Percentiles rank a stretch among this genome's conserved stretches.
Conservation (phyloP, 139 green algal species). For the Chlamydomonas eustigma region DNA sequence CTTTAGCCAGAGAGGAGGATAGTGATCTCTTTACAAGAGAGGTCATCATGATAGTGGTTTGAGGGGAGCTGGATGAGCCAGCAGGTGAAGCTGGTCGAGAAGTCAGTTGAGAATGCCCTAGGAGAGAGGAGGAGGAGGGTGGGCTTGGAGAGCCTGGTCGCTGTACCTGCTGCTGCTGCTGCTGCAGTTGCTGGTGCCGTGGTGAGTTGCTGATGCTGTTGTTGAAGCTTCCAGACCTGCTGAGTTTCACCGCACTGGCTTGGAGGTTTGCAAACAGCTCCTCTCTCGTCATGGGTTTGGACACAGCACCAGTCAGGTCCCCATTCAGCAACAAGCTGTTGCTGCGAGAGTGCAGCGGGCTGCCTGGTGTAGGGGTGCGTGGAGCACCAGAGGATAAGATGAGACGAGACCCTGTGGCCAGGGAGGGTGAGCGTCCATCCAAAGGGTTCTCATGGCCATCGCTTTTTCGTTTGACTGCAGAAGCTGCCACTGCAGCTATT, state of each 20-base stretch:
- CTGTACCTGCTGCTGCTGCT: neutral
- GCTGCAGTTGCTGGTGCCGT: neutral
- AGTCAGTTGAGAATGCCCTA: neutral
- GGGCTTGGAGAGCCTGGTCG: neutral
- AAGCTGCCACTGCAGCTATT: neutral
- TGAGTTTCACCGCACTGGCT: neutral
- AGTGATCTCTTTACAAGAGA: too few species aligned
- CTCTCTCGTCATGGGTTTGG: neutral
- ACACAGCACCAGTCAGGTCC: neutral
- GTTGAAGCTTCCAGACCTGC: neutral
- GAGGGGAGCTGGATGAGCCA: neutral
- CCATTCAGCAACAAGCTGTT: neutral
- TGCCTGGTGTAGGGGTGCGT: neutral
- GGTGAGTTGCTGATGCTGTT: neutral
- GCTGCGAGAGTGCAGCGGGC: neutral
- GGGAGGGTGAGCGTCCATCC: neutral
- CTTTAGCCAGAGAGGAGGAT: neutral
- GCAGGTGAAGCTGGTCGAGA: neutral
- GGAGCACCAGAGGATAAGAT: neutral
- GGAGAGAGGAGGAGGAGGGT: neutral
- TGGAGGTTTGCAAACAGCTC: slow-evolving; percentile 11
- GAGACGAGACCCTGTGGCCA: neutral
- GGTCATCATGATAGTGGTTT: too few species aligned
- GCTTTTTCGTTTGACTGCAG: neutral
- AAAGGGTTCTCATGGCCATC: neutral